Evolutionary conservation across 306 rosid genomes (phyloP), one percentile per base, ranked within the genome.

Genomic region (Quercus cerris): DNA sequence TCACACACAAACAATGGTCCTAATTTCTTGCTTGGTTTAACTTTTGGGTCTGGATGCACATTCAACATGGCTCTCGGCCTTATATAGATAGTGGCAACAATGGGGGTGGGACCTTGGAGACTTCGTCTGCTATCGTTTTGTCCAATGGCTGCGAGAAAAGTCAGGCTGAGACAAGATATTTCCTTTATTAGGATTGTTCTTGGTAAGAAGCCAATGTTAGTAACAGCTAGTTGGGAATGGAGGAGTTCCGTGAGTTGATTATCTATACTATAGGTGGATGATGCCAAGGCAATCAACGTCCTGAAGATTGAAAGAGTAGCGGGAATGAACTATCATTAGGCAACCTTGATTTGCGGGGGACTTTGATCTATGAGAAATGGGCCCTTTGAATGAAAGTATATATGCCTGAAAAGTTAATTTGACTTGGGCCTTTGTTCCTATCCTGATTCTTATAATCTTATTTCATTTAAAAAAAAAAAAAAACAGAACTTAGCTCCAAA

Each of bases 81-180:
- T 81, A 84, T 84, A 86, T 77, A 84, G 70, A 84, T 70, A 62
- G 79, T 56, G 81, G 33, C 66, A 52, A 62, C 54, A 22, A 56
- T 28, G 56, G 25, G 25, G n/a, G 55, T 20, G 33, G 62, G 33
- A 56, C 18, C 71, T 12, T 54, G 41, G 63, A 56, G 31, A 35
- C 68, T 30, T 77, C 19, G 75, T 28, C 15, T 41, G 58, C 23
- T 4, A 28, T 51, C 49, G 41, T 35, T 22, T 2, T 4, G 46
- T 81, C 73, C 11, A 46, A 31, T 17, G 73, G 58, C 81, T 57
- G 77, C 31, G 10, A 31, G 72, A 76, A 59, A 76, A 58, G 41
- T 59, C 0, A 56, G 23, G 12, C 5, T 57, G 13, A 8, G 35
- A 8, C 0, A 8, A 55, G 25, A 64, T 13, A 69, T 46, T 59